Percentiles rank a stretch among this genome's conserved stretches.
Conservation (phyloP, 345 rosid genomes). For the Zanthoxylum bungeanum region DNA sequence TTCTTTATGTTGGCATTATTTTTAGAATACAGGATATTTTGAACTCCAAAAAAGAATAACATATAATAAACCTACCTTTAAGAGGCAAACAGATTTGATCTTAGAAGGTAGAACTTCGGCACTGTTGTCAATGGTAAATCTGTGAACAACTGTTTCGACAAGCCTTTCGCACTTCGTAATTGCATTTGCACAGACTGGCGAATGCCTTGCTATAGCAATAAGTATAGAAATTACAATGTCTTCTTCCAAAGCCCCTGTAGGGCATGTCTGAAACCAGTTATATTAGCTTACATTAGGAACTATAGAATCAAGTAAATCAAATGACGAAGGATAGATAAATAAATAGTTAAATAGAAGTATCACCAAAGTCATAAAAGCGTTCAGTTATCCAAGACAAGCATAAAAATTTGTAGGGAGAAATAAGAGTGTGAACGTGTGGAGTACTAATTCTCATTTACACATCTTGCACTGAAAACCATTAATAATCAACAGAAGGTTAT, state of each 20-base stretch:
- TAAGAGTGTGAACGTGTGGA: not conserved
- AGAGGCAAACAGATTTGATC: conserved; percentile 58
- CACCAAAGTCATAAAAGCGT: not conserved
- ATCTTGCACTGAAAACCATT: not conserved
- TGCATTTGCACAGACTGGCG: conserved; percentile 70
- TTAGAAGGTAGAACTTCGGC: conserved; percentile 47
- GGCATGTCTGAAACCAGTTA: conserved; percentile 53
- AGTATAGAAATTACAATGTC: conserved; percentile 51
- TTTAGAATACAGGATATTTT: not conserved
- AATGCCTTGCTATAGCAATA: conserved; percentile 83
- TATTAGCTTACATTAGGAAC: conserved; percentile 7
- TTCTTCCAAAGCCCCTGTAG: conserved; percentile 52
- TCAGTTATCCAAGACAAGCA: not conserved
- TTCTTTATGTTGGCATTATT: not conserved
- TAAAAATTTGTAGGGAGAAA: not conserved
- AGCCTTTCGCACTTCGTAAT: conserved; percentile 72
- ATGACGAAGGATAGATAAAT: not conserved
- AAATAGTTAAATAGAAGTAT: not conserved
- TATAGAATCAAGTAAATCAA: not conserved
- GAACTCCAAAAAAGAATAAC: not conserved
- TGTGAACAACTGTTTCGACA: conserved; percentile 52
- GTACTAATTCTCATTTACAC: not conserved
- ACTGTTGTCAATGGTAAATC: conserved; percentile 45
- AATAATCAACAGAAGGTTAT: not conserved
- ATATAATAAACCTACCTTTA: conserved; percentile 47